Base-by-base conservation (phyloP, 225 moss, liverwort and hornwort species). In the Thuidium tamariscinum region DNA sequence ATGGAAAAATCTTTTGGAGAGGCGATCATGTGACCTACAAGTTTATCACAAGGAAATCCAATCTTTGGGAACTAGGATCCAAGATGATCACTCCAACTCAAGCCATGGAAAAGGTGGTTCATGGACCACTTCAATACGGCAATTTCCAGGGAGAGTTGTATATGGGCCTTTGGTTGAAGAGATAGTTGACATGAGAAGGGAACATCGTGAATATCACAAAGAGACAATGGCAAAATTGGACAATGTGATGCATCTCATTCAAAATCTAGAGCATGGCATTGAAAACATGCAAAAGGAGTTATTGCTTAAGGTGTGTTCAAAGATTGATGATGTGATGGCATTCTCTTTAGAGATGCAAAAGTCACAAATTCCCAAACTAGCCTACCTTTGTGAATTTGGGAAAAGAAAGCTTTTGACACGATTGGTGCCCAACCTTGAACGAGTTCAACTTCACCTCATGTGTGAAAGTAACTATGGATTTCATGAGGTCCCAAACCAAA, bases 91-190 rank as follows among this genome's bases (percentile, higher is more conserved):
- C 1, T 29, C 2, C 9, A 44, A 44, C 4, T 30, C 12, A 0
- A 73, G 12, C 1, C 0, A 32, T 11, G 41, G 13, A 1, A 41
- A 39, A 12, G 1, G 25, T 25, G 3, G 7, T 4, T 21, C 11
- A 19, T 73, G 5, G 14, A 5, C 19, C 32, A 8, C 7, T 73
- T 17, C n/a, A n/a, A n/a, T n/a, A n/a, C n/a, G n/a, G n/a, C 12
- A 48, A 30, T 7, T 19, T 11, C 37, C 25, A 2, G 4, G 2
- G 0, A 61, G 1, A 42, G 6, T 13, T 60, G 3, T 32, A 0
- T 39, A 2, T 66, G 37, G 36, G 0, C 18, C 12, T 5, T 14
- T 42, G 13, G 6, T 7, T 30, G 18, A 20, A 5, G 9, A 27
- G 8, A 3, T 79, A 21, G 21, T 16, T 0, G 2, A 25, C 4